Evolutionary conservation across 108 stramenopile genomes (phyloP).

Genomic region (Pelagomonas calceolata): DNA sequence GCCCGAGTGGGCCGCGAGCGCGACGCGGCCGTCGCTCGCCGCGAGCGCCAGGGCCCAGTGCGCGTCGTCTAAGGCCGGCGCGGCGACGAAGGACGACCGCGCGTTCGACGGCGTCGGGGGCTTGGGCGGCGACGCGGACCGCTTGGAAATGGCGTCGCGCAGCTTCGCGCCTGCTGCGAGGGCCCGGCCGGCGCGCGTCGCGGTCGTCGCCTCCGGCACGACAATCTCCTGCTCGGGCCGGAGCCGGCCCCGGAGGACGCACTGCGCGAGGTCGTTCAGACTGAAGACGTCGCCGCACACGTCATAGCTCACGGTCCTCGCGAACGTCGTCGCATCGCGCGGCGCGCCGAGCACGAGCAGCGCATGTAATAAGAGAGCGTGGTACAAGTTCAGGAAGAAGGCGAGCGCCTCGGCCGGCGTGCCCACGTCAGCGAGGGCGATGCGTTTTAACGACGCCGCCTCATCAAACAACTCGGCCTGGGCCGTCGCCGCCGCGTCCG

Average conservation of each 20-base stretch:
- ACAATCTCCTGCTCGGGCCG: background rate
- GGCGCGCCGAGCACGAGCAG: conserved; percentile 32
- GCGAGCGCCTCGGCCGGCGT: conserved; percentile 16
- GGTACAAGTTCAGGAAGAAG: conserved; percentile 40
- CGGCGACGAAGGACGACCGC: background rate
- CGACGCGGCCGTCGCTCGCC: background rate
- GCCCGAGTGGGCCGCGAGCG: background rate
- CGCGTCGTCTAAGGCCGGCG: background rate
- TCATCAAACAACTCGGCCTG: conserved; percentile 30
- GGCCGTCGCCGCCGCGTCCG: conserved; percentile 10
- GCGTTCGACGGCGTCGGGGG: too few relatives aligned
- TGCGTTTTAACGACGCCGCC: conserved; percentile 11
- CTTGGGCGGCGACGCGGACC: too few relatives aligned
- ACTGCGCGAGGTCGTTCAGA: conserved; percentile 33
- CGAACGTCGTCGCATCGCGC: background rate
- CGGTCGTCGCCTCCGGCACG: too few relatives aligned
- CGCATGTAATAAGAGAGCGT: conserved; percentile 27
- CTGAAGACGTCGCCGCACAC: conserved; percentile 35
- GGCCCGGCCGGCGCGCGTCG: too few relatives aligned
- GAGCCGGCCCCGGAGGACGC: conserved; percentile 29
- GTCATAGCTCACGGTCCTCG: conserved; percentile 21
- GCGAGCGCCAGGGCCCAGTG: background rate
- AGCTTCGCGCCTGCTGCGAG: too few relatives aligned
- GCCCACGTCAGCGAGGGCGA: conserved; percentile 19
- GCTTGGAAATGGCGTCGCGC: too few relatives aligned